These are phyloP conservation scores for Metarhizium sp. DNA, from an alignment of 2,329 filamentous ascomycete species.

Conservation along the genomic window DNA sequence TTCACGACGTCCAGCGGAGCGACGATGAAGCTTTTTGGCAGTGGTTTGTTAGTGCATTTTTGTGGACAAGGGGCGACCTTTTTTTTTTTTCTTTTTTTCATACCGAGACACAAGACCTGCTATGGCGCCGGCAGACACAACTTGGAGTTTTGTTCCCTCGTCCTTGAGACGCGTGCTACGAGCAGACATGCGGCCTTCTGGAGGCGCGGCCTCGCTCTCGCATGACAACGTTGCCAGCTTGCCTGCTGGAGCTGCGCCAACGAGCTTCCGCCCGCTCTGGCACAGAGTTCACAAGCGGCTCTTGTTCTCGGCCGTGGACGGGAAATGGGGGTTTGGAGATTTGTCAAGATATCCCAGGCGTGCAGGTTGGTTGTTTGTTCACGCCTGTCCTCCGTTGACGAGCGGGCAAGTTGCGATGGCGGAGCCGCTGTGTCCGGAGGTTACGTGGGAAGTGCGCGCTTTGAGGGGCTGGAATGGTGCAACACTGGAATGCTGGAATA, in stretches of 20 bases:
- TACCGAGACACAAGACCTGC: slow-evolving; percentile 86
- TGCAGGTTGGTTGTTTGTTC: too few species aligned
- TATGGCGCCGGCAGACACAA: slow-evolving; percentile 45
- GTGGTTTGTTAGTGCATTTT: not conserved
- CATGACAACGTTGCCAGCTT: slow-evolving; percentile 6
- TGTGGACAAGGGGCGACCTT: too few species aligned
- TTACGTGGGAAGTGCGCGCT: too few species aligned
- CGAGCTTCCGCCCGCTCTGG: not conserved
- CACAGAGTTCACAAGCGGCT: not conserved
- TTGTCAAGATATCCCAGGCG: too few species aligned
- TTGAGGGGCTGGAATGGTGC: too few species aligned
- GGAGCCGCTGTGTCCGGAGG: too few species aligned
- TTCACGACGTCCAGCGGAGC: slow-evolving; percentile 96
- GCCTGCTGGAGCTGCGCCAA: not conserved
- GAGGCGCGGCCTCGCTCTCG: slow-evolving; percentile 2
- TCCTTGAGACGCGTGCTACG: slow-evolving; percentile 41
- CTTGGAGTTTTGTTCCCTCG: slow-evolving; percentile 51
- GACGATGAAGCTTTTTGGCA: slow-evolving; percentile 63
- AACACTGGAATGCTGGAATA: too few species aligned
- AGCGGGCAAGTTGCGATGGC: too few species aligned
- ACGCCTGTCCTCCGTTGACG: too few species aligned
- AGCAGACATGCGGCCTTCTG: slow-evolving; percentile 24
- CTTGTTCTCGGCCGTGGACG: not conserved
- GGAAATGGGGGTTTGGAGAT: not conserved
- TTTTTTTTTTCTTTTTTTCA: slow-evolving; percentile 3